Percentiles rank a stretch among this genome's conserved stretches.
Evolutionary conservation across 805 yeast genomes (phyloP).

Genomic region (Wickerhamomyces ciferrii): DNA sequence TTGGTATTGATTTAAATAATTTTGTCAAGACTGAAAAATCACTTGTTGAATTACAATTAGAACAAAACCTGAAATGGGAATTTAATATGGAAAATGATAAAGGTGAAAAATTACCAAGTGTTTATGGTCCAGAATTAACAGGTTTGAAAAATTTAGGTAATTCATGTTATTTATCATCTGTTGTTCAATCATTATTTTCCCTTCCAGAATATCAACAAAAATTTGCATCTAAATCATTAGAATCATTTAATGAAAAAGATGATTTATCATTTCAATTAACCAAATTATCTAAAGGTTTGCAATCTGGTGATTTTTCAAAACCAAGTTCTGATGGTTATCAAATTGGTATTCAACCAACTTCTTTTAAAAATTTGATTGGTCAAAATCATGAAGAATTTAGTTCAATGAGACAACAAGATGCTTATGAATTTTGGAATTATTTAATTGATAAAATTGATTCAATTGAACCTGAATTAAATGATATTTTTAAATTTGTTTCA

Average conservation of each 20-base stretch:
- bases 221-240: constrained; percentile 24
- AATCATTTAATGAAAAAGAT: constrained; percentile 32
- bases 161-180: constrained; percentile 85
- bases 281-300: constrained; percentile 75
- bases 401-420: constrained; percentile 91
- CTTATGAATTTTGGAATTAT: constrained; percentile 80
- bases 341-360: constrained; percentile 69
- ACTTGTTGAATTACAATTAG: constrained; percentile 83
- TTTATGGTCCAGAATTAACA: constrained; percentile 73
- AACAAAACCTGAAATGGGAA: constrained; percentile 92
- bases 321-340: constrained; percentile 54
- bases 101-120: constrained; percentile 59
- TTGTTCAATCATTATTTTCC: constrained; percentile 63
- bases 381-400: constrained; percentile 75
- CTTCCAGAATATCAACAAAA: constrained; percentile 24
- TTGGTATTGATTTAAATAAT: constrained; percentile 58
- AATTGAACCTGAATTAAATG: constrained; percentile 31
- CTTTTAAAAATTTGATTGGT: constrained; percentile 76
- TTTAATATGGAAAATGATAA: constrained; percentile 70
- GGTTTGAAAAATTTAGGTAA: constrained; percentile 91
- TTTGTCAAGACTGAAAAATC: constrained; percentile 78
- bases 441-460: constrained; percentile 58
- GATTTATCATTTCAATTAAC: constrained; percentile 72
- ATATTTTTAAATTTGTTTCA: constrained; percentile 56
- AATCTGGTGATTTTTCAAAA: constrained; percentile 65